A percentile compares a stretch with the other conserved stretches of the same genome.
Conservation (phyloP, 208 protist genomes). For the Naegleria lovaniensis region DNA sequence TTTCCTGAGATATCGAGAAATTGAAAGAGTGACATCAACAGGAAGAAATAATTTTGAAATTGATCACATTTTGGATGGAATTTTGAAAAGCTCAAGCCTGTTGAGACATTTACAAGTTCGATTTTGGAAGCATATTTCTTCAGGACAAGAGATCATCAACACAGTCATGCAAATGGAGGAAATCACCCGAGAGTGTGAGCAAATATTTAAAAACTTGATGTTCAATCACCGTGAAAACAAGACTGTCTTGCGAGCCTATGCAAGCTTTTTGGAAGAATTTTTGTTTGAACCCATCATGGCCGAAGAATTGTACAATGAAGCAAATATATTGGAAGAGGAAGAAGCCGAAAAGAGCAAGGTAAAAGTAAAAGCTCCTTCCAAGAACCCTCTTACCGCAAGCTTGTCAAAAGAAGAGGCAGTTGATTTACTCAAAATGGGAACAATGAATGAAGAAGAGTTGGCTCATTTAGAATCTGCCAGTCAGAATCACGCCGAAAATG, state of each 20-base stretch:
- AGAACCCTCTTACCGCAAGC: background rate
- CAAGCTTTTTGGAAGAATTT: background rate
- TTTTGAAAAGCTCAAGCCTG: background rate
- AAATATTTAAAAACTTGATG: background rate
- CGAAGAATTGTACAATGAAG: background rate
- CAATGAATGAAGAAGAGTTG: background rate
- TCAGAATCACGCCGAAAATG: background rate
- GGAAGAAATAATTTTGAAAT: background rate
- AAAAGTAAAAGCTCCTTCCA: background rate
- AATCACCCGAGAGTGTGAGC: background rate
- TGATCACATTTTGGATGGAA: background rate
- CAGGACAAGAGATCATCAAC: background rate
- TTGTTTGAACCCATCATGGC: background rate
- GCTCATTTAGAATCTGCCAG: background rate
- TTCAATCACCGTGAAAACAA: background rate
- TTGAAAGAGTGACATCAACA: background rate
- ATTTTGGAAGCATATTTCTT: background rate
- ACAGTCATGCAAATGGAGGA: background rate
- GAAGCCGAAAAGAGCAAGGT: background rate
- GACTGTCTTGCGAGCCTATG: background rate
- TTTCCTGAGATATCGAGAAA: background rate
- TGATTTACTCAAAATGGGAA: background rate
- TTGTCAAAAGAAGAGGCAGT: background rate
- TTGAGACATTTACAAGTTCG: background rate
- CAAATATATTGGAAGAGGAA: conserved; percentile 2